Percentiles rank a stretch among this genome's conserved stretches.
Conservation (phyloP, 1,139 yeast genomes). For the Blastobotrys indianensis region DNA sequence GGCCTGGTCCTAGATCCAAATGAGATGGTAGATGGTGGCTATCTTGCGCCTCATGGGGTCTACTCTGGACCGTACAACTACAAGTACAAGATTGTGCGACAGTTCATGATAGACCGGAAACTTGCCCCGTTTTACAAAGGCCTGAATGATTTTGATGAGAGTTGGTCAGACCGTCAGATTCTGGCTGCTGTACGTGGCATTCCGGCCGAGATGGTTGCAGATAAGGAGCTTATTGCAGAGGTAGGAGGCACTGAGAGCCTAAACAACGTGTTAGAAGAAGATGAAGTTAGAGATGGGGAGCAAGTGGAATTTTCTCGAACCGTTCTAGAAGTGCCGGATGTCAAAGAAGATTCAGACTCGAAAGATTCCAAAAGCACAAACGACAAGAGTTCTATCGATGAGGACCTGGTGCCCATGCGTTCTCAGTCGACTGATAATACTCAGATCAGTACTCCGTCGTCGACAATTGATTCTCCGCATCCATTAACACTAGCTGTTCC, state of each 20-base stretch:
- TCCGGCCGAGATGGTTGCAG: slow-evolving; percentile 6
- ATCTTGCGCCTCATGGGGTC: slow-evolving; percentile 77
- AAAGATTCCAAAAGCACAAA: not conserved
- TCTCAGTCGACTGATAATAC: too few species aligned
- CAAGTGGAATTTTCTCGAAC: too few species aligned
- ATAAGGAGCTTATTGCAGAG: not conserved
- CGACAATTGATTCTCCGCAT: too few species aligned
- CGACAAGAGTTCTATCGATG: too few species aligned
- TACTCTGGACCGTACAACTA: slow-evolving; percentile 73
- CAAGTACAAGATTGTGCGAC: slow-evolving; percentile 63
- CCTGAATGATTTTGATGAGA: slow-evolving; percentile 68
- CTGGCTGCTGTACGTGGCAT: slow-evolving; percentile 44
- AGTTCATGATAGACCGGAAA: slow-evolving; percentile 56
- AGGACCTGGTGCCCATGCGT: too few species aligned
- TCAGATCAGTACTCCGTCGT: too few species aligned
- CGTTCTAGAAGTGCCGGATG: not conserved
- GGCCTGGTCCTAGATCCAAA: slow-evolving; percentile 33
- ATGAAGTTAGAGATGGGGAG: not conserved
- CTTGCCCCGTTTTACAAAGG: slow-evolving; percentile 92
- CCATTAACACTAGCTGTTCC: too few species aligned
- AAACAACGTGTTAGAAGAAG: not conserved
- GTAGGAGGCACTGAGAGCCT: not conserved
- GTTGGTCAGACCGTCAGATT: slow-evolving; percentile 70
- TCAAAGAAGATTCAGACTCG: not conserved
- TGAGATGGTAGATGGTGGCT: slow-evolving; percentile 43